Evolutionary conservation across 2,329 filamentous ascomycete genomes (phyloP), one percentile per base, ranked within the genome.

Genomic region (Claviceps sp.): DNA sequence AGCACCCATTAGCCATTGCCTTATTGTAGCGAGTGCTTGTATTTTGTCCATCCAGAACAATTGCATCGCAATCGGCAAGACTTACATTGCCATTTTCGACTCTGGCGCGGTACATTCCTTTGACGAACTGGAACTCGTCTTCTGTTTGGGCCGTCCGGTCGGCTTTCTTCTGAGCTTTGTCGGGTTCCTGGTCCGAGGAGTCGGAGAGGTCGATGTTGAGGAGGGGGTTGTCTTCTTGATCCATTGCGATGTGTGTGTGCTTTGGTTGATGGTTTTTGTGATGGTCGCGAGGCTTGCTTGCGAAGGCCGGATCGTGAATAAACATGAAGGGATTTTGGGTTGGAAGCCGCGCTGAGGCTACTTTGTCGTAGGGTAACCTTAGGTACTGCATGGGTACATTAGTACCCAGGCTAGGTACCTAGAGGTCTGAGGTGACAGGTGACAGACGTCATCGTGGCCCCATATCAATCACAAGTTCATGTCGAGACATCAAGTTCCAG

Each of bases 61-160:
- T 34, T 34, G 8, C 30, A 34, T 34, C 8, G 30, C 30, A 11
- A 34, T 11, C 8, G 22, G 19, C n/a, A 45, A 24, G n/a, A 61
- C 68, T 56, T 60, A 78, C 77, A 57, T 80, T 66, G 53, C 77
- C 77, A 54, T 80, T 76, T 59, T 80, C 75, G 40, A 78, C 59
- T 56, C 76, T 78, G 22, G 66, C 67, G 16, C 57, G 58, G 53
- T 80, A 81, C 1, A 58, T 63, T 4, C 58, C 61, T 60, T 70
- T 72, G 3, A 80, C 65, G 5, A 62, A 65, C 55, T 70, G 70
- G 56, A 77, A 80, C 1, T 70, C 70, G 16, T 69, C 70, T 54
- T 79, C 75, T 0, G 76, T 70, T 60, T 79, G 76, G 17, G 59
- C 63, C 10, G 66, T 72, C 16, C 70, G 64, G 48, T 62, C 60